Percentiles rank a stretch among this genome's conserved stretches.
Evolutionary conservation across 1,284 basidiomycete species (phyloP).

Genomic region (Rugosomyces carneus): DNA sequence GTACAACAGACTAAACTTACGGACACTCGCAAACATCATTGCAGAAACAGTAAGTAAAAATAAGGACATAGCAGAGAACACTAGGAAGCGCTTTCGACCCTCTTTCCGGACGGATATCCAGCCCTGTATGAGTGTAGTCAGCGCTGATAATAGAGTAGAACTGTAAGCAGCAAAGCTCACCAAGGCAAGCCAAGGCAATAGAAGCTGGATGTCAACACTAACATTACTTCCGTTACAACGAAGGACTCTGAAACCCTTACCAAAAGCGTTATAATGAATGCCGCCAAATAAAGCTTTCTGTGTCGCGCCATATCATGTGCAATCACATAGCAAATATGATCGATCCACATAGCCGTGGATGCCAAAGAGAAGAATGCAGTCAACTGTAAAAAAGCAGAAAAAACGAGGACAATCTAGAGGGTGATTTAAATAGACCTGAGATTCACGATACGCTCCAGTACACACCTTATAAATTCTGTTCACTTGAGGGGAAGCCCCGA

Average conservation of each 20-base stretch:
- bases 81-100: slow-evolving; percentile 32
- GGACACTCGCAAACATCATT: slow-evolving; percentile 36
- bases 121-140: slow-evolving; percentile 30
- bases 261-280: slow-evolving; percentile 34
- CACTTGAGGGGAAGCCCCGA: slow-evolving; percentile 42
- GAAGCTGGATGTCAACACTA: slow-evolving; percentile 20
- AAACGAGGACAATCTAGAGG: slow-evolving; percentile 38
- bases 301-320: slow-evolving; percentile 28
- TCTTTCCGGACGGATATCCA: slow-evolving; percentile 45
- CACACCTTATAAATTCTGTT: slow-evolving; percentile 42
- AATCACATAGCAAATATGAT: slow-evolving; percentile 36
- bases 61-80: slow-evolving; percentile 38
- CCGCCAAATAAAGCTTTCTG: slow-evolving; percentile 32
- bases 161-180: slow-evolving; percentile 26
- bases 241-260: slow-evolving; percentile 26
- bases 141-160: background rate
- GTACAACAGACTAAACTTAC: slow-evolving; percentile 22
- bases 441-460: background rate
- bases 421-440: background rate
- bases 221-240: background rate
- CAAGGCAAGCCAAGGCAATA: slow-evolving; percentile 41
- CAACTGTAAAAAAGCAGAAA: slow-evolving; percentile 46
- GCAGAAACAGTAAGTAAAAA: slow-evolving; percentile 36
- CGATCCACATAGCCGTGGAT: slow-evolving; percentile 45
- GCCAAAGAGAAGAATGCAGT: slow-evolving; percentile 46